Conservation (phyloP, 441 rosid species). For the Arabidopsis lyrata region DNA sequence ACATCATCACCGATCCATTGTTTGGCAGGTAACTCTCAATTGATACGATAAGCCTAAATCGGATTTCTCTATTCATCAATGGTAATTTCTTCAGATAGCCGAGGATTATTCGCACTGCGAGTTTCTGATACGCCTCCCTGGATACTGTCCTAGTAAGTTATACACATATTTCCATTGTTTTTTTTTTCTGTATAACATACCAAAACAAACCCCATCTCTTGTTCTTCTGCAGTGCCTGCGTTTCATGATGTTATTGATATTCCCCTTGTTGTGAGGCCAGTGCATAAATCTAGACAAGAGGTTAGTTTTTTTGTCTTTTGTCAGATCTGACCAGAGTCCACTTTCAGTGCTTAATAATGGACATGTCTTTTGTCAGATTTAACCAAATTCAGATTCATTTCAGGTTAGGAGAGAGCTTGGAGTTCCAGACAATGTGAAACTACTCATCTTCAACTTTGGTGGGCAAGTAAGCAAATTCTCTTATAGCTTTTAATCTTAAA, state of each 20-base stretch:
- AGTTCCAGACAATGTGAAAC: conserved; percentile 75
- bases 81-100: conserved; percentile 67
- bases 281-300: conserved; percentile 85
- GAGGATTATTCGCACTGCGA: conserved; percentile 96
- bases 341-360: neutral
- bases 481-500: neutral
- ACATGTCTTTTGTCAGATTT: neutral
- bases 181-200: neutral
- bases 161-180: neutral
- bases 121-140: conserved; percentile 90
- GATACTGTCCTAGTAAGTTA: conserved; percentile 92
- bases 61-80: neutral
- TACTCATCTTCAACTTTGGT: conserved; percentile 92
- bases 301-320: conserved; percentile 40
- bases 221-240: conserved; percentile 78
- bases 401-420: conserved; percentile 89
- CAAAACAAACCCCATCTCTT: conserved; percentile 7
- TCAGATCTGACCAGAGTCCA: neutral
- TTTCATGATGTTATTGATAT: conserved; percentile 93
- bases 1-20: conserved; percentile 80
- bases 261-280: conserved; percentile 91
- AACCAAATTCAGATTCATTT: conserved; percentile 5
- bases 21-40: conserved; percentile 80
- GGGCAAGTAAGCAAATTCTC: conserved; percentile 68
- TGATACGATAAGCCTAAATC: neutral